phyloP scores from a whole-genome alignment of 2,329 filamentous ascomycete species.

The Aureobasidium zeae region DNA sequence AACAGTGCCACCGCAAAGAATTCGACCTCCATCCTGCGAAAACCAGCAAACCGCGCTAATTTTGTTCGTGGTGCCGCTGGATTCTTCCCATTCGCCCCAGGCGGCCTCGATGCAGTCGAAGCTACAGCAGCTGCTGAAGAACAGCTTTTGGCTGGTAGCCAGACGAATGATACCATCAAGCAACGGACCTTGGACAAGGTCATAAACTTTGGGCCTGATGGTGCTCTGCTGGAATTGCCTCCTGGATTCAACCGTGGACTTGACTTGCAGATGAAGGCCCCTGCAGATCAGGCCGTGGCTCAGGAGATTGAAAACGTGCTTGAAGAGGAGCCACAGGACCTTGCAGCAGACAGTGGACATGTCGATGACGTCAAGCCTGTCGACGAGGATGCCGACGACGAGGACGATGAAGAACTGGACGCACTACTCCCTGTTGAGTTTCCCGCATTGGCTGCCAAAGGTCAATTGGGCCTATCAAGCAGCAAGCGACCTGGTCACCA shows the following conservation, averaged over 20 bases:
- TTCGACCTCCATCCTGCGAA: constrained; percentile 78
- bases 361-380: constrained; percentile 37
- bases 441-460: constrained; percentile 76
- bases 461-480: constrained; percentile 61
- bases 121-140: constrained; percentile 77
- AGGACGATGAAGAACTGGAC: constrained; percentile 60
- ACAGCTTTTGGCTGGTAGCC: constrained; percentile 44
- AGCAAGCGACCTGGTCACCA: constrained; percentile 69
- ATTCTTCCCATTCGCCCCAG: constrained; percentile 89
- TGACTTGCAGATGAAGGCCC: constrained; percentile 54
- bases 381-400: constrained; percentile 29
- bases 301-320: constrained; percentile 61
- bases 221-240: constrained; percentile 68
- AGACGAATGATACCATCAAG: constrained; percentile 34
- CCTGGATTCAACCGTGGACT: constrained; percentile 77
- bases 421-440: constrained; percentile 85
- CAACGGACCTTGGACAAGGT: constrained; percentile 62
- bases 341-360: constrained; percentile 24
- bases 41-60: constrained; percentile 76
- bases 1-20: constrained; percentile 89
- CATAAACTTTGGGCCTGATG: constrained; percentile 70
- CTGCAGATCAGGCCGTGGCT: constrained; percentile 45
- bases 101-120: constrained; percentile 78
- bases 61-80: constrained; percentile 89
- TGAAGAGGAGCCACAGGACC: constrained; percentile 34